Percentiles rank a stretch among this genome's conserved stretches.
Evolutionary conservation across 2,329 filamentous ascomycete genomes (phyloP).

Genomic region (Lachnellula cervina): DNA sequence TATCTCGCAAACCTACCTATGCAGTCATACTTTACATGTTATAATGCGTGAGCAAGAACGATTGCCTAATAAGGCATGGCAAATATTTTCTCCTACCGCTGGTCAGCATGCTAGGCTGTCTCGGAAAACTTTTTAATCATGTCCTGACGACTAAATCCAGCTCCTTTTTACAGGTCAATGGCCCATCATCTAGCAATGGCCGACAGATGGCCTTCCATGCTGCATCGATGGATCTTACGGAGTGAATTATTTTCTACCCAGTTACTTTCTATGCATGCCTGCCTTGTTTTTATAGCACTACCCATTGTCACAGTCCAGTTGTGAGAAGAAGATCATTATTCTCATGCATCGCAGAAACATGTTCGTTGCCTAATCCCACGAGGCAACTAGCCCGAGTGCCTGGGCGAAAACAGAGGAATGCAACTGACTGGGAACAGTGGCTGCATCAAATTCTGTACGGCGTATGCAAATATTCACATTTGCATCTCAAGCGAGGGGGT

Average conservation of each 20-base stretch:
- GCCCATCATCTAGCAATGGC: no score
- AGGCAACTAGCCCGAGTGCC: background rate
- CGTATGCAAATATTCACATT: background rate
- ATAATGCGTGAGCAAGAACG: background rate
- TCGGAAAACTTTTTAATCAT: no score
- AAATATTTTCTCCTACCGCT: background rate
- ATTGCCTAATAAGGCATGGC: background rate
- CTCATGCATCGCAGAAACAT: no score
- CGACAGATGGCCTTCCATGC: no score
- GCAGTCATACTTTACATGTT: constrained; percentile 2
- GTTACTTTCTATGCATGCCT: no score
- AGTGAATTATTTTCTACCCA: no score
- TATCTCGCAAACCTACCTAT: background rate
- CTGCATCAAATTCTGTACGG: background rate
- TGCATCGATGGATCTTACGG: background rate
- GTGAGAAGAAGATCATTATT: no score
- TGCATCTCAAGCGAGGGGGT: background rate
- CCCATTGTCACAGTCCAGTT: no score
- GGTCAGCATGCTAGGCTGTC: background rate
- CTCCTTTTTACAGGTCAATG: no score
- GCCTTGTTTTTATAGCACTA: no score
- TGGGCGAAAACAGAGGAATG: background rate
- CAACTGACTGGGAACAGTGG: background rate
- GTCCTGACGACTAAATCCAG: no score
- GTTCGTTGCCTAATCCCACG: no score